These are phyloP conservation scores for Botrytis fragariae DNA, from an alignment of 2,329 filamentous ascomycete genomes.

Conservation along the genomic window DNA sequence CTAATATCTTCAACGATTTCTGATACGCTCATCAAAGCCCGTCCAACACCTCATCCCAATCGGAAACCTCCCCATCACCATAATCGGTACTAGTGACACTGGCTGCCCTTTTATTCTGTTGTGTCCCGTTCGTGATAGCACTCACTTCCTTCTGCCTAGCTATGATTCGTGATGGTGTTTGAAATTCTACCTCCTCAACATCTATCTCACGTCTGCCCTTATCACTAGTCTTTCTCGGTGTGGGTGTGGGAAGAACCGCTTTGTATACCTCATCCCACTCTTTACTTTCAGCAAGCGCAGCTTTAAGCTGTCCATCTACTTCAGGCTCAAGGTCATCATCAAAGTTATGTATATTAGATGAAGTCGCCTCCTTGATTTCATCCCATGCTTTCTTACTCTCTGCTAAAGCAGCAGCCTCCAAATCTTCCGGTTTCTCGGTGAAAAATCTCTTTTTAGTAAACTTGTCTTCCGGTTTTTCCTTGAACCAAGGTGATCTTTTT, in stretches of 20 bases:
- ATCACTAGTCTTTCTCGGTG: background rate
- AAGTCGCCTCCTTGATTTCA: slow-evolving; percentile 2
- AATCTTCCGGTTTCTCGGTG: slow-evolving; percentile 33
- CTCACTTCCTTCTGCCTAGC: background rate
- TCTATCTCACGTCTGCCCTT: too few relatives aligned
- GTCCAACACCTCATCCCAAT: slow-evolving; percentile 1
- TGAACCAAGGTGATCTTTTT: slow-evolving; percentile 8
- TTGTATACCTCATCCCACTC: slow-evolving; percentile 6
- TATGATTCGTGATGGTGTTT: background rate
- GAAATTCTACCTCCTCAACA: background rate
- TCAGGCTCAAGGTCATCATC: background rate
- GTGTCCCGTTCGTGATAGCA: background rate
- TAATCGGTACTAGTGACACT: slow-evolving; percentile 33
- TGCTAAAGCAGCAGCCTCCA: slow-evolving; percentile 28
- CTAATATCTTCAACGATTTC: background rate
- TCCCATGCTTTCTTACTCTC: slow-evolving; percentile 24
- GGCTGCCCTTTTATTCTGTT: slow-evolving; percentile 22
- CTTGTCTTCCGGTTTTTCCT: slow-evolving; percentile 16
- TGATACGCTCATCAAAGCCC: background rate
- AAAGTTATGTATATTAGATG: slow-evolving; percentile 1
- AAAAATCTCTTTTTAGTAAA: slow-evolving; percentile 27
- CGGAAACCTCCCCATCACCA: slow-evolving; percentile 27
- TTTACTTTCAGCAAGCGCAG: slow-evolving; percentile 3
- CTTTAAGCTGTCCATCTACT: background rate
- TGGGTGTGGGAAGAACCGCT: background rate